Base-by-base conservation (phyloP, 1,284 basidiomycete genomes). In the Puccinia coronata region DNA sequence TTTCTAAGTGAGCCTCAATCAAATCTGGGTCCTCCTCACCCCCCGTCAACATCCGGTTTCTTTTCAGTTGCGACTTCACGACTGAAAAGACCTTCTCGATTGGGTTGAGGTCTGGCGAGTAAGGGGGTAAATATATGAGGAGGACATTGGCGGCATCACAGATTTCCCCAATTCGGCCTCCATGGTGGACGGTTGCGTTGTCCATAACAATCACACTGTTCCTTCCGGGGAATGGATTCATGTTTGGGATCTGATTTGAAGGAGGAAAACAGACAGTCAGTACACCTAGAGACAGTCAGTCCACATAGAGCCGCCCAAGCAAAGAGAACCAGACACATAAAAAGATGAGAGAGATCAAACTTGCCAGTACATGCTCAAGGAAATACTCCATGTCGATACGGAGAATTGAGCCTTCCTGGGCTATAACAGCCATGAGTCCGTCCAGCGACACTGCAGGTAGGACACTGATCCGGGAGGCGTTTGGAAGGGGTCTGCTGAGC, bases 81-180 rank as follows among this genome's bases (percentile, higher is more conserved):
- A 76, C 55, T 6, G 23, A 41, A 36, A 76, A 76, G n/a, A 39
- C 34, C 57, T 59, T 61, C 28, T 76, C 73, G 3, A 76, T 76
- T 41, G 73, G 73, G 55, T 63, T 76, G 36, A 59, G 43, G 59
- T 76, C 73, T 2, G 73, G 73, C 16, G 55, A 63, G 39, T 76
- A 63, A 25, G 73, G 55, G 25, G 73, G 73, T 6, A 76, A 57
- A 39, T 76, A 55, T 12, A 76, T 41, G 12, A 59, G 25, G n/a
- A 59, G 18, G 43, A 59, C 18, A 14, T 57, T 57, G 9, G 23
- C 20, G 6, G 36, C 41, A 39, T 34, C 28, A 39, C 53, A 59
- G 3, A 59, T 8, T 23, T 41, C 34, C 25, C 3, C 14, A 1
- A 76, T 61, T 12, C 28, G 34, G 3, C 39, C 55, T 23, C 53